Percentiles rank a stretch among this genome's conserved stretches.
phyloP scores from a whole-genome alignment of 768 basidiomycete genomes.

The Lyophyllum decastes region DNA sequence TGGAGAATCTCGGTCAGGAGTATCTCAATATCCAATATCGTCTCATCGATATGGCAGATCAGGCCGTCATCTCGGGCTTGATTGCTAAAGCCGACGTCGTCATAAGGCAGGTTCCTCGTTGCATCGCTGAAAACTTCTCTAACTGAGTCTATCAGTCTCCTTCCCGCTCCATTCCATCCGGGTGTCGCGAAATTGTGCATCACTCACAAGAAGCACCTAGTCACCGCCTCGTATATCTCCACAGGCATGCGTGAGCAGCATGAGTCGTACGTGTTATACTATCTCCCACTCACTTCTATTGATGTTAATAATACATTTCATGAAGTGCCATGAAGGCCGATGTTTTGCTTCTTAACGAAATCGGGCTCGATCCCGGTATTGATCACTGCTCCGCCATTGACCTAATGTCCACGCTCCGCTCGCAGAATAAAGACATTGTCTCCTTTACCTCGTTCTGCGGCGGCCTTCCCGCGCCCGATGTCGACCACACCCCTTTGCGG shows the following conservation, averaged over 20 bases:
- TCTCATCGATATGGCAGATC: constrained; percentile 61
- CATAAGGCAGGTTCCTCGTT: constrained; percentile 61
- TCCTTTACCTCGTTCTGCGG: constrained; percentile 93
- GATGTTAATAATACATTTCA: background rate
- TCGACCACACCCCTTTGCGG: constrained; percentile 64
- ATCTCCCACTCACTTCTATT: background rate
- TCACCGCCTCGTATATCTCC: constrained; percentile 92
- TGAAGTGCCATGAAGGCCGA: constrained; percentile 58
- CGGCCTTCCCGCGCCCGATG: constrained; percentile 82
- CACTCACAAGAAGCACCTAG: constrained; percentile 65
- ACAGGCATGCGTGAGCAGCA: constrained; percentile 71
- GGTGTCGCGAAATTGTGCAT: constrained; percentile 76
- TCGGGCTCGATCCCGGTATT: constrained; percentile 87
- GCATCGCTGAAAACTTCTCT: background rate
- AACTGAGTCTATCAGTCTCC: constrained; percentile 48
- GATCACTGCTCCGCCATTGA: constrained; percentile 87
- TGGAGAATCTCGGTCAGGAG: constrained; percentile 43
- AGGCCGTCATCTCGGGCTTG: constrained; percentile 44
- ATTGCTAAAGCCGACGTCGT: constrained; percentile 75
- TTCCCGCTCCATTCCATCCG: constrained; percentile 78
- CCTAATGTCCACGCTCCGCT: constrained; percentile 54
- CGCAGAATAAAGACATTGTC: constrained; percentile 53
- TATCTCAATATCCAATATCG: constrained; percentile 56
- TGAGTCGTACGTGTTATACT: constrained; percentile 43
- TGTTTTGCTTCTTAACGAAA: constrained; percentile 84